Percentiles rank a stretch among this genome's conserved stretches.
Evolutionary conservation across 2,329 filamentous ascomycete species (phyloP).

Genomic region (Akanthomyces lecanii): DNA sequence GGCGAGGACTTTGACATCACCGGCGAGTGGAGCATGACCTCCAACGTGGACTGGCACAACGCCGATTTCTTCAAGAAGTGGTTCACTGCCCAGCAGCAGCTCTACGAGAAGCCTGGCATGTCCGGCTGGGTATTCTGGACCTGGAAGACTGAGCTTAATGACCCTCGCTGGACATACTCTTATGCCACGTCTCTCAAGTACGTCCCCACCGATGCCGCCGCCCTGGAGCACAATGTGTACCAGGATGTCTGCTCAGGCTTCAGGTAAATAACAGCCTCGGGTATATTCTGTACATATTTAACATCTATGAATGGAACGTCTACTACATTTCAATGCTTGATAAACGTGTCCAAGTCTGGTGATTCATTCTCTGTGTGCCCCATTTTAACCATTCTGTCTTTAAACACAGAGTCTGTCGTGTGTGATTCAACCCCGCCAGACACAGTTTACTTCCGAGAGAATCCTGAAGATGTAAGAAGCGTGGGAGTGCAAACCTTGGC

Average conservation of each 20-base stretch:
- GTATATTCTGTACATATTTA: not conserved
- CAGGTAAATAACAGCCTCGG: not conserved
- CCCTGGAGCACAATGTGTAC: constrained; percentile 25
- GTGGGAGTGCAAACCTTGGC: too few species aligned
- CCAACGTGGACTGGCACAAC: constrained; percentile 39
- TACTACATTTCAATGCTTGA: not conserved
- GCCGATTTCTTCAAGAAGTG: constrained; percentile 50
- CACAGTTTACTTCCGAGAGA: too few species aligned
- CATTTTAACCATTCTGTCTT: too few species aligned
- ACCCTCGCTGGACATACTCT: constrained; percentile 30
- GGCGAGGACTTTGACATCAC: constrained; percentile 39
- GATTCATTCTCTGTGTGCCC: too few species aligned
- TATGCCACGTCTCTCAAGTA: constrained; percentile 22
- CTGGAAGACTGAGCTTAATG: constrained; percentile 45
- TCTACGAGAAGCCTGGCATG: constrained; percentile 45
- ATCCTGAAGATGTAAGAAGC: too few species aligned
- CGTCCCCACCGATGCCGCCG: constrained; percentile 24
- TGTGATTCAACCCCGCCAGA: too few species aligned
- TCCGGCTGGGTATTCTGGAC: constrained; percentile 57
- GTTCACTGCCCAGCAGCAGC: constrained; percentile 52
- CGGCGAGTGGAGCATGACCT: constrained; percentile 54
- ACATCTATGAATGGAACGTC: not conserved
- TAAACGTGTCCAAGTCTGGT: not conserved
- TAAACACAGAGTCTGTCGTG: too few species aligned
- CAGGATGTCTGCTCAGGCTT: constrained; percentile 24